Conservation (phyloP, 176 grass and related monocot species). For the Avena eriantha region DNA sequence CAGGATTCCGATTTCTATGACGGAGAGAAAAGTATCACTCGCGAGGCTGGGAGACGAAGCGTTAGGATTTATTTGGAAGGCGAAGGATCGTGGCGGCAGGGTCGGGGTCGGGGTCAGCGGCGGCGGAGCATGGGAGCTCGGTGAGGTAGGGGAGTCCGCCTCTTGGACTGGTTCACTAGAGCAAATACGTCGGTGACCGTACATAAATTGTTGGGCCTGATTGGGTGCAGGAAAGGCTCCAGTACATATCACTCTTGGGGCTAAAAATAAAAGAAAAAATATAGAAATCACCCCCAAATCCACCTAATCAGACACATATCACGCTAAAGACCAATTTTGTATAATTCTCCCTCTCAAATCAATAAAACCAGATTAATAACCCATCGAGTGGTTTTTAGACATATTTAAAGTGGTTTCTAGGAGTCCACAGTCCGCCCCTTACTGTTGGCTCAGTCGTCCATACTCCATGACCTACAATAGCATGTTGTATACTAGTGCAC, state of each 20-base stretch:
- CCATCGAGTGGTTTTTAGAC: no score
- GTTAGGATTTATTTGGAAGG: conserved; percentile 17
- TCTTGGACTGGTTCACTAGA: neutral
- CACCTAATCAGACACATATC: no score
- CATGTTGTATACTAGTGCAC: no score
- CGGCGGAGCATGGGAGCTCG: neutral
- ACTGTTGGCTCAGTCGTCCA: no score
- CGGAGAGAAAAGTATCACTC: neutral
- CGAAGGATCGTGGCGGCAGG: conserved; percentile 7
- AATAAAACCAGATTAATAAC: no score
- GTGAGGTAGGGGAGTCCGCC: neutral
- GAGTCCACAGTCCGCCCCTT: no score
- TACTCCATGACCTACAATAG: no score
- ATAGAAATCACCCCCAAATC: no score
- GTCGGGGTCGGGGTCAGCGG: neutral
- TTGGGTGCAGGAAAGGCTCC: neutral
- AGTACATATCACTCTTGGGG: neutral
- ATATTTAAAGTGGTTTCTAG: no score
- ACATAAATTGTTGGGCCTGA: neutral
- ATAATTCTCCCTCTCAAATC: no score
- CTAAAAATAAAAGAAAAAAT: neutral
- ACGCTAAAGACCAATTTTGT: no score
- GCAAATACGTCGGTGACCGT: neutral
- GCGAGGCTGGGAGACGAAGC: neutral
- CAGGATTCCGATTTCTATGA: neutral